Base-by-base conservation (phyloP, 345 rosid genomes). In the Hibiscus syriacus region DNA sequence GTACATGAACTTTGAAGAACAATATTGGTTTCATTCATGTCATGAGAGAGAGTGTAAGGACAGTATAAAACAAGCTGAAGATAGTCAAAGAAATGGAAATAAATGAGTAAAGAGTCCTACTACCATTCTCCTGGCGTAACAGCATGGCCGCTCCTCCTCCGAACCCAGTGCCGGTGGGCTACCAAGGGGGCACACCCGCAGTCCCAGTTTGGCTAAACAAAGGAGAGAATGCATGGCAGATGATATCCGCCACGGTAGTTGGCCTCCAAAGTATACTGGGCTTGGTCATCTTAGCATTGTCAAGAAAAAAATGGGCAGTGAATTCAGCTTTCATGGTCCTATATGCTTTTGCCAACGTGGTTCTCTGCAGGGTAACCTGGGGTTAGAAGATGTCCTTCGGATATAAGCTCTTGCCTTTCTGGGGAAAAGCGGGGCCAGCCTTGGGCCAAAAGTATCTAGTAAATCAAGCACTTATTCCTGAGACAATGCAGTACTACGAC, bases 321-420 rank as follows among this genome's bases (percentile, higher is more conserved):
- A 81, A 81, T 23, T 82, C 85, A 1, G 85, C 85, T 41, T 82
- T 82, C 81, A 82, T 82, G 85, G 83, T 83, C 8, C 68, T 82
- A 0, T 82, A 82, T 19, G 85, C 85, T 46, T 82, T 82, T 9
- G 83, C 85, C 0, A 76, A 79, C 0, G 85, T 82, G 2, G 74
- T 82, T 55, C 12, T 82, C 32, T 82, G 85, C 46, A 79, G 85
- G 85, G 83, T 72, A 0, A 54, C 11, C 19, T 82, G 85, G 85
- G 85, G 76, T 4, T 82, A 82, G 73, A 79, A 82, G 57, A 77
- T 82, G 85, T 82, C 85, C 30, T 82, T 79, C 8, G 85, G 83
- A 0, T 75, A 82, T 12, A 70, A 82, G 76, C 77, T 82, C 9
- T 61, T 79, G 57, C 85, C 85, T 10, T 82, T 82, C 16, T 82